Conservation (phyloP, 2,329 filamentous ascomycete species). For the Aspergillus pseudonomiae region DNA sequence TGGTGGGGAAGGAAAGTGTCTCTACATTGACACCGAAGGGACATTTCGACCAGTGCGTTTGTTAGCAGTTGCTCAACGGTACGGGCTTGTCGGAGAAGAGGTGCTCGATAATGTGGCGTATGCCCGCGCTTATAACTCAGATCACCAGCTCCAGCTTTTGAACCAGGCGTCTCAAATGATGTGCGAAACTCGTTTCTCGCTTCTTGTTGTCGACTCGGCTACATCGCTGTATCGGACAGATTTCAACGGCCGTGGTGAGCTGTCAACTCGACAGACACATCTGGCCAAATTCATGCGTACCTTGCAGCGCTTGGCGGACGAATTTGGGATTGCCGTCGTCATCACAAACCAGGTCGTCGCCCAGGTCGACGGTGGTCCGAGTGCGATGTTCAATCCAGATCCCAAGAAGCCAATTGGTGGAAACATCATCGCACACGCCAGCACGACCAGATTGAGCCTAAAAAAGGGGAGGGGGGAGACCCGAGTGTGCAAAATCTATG, state of each 20-base stretch:
- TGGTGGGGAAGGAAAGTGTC: slow-evolving; percentile 94
- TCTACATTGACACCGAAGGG: slow-evolving; percentile 98
- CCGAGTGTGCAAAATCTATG: slow-evolving; percentile 97
- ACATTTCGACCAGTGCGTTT: slow-evolving; percentile 93
- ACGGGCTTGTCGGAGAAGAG: slow-evolving; percentile 92
- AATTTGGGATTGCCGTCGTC: slow-evolving; percentile 95
- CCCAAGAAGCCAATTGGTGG: slow-evolving; percentile 99
- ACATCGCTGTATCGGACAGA: slow-evolving; percentile 95
- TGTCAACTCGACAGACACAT: slow-evolving; percentile 80
- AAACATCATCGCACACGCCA: slow-evolving; percentile 98
- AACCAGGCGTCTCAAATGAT: slow-evolving; percentile 98
- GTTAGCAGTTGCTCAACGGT: slow-evolving; percentile 89
- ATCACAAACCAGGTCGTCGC: slow-evolving; percentile 99
- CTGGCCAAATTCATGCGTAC: slow-evolving; percentile 54
- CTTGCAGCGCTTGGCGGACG: slow-evolving; percentile 58
- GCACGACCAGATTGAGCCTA: slow-evolving; percentile 88
- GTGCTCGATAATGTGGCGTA: slow-evolving; percentile 98
- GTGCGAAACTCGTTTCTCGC: slow-evolving; percentile 96
- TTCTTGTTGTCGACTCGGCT: slow-evolving; percentile 93
- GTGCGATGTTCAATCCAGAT: slow-evolving; percentile 98
- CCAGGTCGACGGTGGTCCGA: slow-evolving; percentile 94
- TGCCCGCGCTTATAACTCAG: slow-evolving; percentile 96
- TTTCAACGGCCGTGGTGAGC: slow-evolving; percentile 92
- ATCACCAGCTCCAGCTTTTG: slow-evolving; percentile 92
- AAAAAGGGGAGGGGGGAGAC: slow-evolving; percentile 97